Evolutionary conservation across 805 yeast genomes (phyloP).

Genomic region (Ogataea chonburiensis): DNA sequence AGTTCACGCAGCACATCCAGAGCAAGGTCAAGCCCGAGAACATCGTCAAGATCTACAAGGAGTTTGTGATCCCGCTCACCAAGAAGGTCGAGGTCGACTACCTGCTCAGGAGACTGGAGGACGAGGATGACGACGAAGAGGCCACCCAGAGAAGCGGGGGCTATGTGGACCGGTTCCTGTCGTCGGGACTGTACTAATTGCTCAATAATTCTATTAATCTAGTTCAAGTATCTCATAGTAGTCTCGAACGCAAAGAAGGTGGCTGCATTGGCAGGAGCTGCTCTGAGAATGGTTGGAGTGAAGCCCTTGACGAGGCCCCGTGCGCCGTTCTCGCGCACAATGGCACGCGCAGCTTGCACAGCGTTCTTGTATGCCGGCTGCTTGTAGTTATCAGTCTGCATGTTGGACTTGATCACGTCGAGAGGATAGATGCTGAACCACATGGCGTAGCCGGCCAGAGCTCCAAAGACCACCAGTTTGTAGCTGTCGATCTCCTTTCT

Average conservation of each 20-base stretch:
- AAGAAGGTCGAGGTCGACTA: conserved; percentile 95
- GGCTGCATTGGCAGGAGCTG: conserved; percentile 98
- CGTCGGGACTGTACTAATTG: conserved; percentile 22
- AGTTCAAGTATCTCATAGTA: conserved; percentile 64
- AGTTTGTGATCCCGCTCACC: conserved; percentile 88
- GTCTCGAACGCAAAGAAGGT: conserved; percentile 92
- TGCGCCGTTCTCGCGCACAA: conserved; percentile 59
- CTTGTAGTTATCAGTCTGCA: conserved; percentile 70
- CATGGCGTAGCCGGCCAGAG: conserved; percentile 83
- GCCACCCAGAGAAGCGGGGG: conserved; percentile 21
- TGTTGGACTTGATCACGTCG: conserved; percentile 85
- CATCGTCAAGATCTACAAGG: conserved; percentile 79
- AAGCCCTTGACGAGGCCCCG: conserved; percentile 89
- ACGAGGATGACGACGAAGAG: conserved; percentile 30
- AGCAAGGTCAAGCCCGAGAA: conserved; percentile 80
- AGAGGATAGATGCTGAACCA: conserved; percentile 87
- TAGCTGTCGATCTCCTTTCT: conserved; percentile 84
- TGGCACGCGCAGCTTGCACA: conserved; percentile 54
- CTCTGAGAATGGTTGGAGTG: conserved; percentile 87
- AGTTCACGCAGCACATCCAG: conserved; percentile 62
- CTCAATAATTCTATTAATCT: conserved; percentile 8
- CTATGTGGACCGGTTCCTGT: conserved; percentile 25
- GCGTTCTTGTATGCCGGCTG: conserved; percentile 61
- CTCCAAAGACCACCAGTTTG: conserved; percentile 86
- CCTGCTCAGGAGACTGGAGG: conserved; percentile 77